A percentile compares a stretch with the other conserved stretches of the same genome.
Evolutionary conservation across 441 rosid species (phyloP).

Genomic region (Adansonia rubrostipa): DNA sequence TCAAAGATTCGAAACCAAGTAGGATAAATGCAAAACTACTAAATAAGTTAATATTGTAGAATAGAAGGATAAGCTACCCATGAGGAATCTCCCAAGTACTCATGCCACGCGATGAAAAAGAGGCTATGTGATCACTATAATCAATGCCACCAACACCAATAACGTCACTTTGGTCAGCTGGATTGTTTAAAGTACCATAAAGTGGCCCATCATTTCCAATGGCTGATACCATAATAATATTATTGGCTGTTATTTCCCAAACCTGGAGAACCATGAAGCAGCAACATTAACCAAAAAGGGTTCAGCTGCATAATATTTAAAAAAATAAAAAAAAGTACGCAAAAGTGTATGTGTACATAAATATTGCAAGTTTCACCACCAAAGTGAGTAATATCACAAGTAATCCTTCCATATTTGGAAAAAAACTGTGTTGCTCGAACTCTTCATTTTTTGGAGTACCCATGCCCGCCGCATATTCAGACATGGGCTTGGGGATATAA

Average conservation of each 20-base stretch:
- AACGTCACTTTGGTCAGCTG: conserved; percentile 99
- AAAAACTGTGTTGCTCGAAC: not conserved
- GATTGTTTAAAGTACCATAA: conserved; percentile 97
- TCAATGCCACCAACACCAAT: conserved; percentile 87
- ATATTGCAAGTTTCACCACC: conserved; percentile 19
- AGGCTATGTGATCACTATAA: conserved; percentile 93
- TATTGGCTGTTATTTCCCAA: conserved; percentile 98
- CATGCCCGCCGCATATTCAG: no score
- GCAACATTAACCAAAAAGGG: conserved; percentile 22
- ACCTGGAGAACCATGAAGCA: conserved; percentile 58
- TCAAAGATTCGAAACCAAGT: conserved; percentile 8
- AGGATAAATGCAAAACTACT: not conserved
- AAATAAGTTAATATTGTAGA: not conserved
- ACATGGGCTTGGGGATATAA: no score
- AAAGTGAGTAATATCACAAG: conserved; percentile 15
- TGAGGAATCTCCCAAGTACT: conserved; percentile 99
- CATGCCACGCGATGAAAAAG: conserved; percentile 99
- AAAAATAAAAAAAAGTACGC: not conserved
- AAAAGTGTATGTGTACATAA: not conserved
- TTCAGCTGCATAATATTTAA: conserved; percentile 25
- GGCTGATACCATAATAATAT: conserved; percentile 98
- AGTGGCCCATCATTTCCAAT: conserved; percentile 99
- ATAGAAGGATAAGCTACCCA: conserved; percentile 57
- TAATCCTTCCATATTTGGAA: conserved; percentile 1
- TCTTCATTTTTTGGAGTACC: no score